Percentiles rank a stretch among this genome's conserved stretches.
Conservation (phyloP, 129 eudicot genomes). For the Flaveria robusta region DNA sequence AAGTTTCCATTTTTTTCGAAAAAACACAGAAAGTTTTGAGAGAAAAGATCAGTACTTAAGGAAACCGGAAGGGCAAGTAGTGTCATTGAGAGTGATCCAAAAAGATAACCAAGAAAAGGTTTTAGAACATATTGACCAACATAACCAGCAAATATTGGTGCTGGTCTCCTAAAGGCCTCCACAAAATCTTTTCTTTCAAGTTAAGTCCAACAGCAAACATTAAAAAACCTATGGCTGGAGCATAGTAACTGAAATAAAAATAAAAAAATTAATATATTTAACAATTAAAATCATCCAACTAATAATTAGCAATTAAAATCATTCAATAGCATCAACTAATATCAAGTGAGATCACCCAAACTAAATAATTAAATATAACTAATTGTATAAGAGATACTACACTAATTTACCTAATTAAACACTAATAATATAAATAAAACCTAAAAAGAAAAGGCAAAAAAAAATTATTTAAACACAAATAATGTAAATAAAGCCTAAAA, state of each 20-base stretch:
- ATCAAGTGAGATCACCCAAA: no score
- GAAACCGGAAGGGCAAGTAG: constrained; percentile 61
- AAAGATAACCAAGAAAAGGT: constrained; percentile 75
- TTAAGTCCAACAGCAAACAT: constrained; percentile 96
- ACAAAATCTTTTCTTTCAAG: constrained; percentile 77
- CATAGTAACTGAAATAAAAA: constrained; percentile 55
- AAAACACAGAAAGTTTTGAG: not conserved
- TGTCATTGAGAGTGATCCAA: constrained; percentile 59
- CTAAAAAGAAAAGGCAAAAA: no score
- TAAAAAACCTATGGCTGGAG: constrained; percentile 79
- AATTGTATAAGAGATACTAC: no score
- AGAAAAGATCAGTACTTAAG: constrained; percentile 42
- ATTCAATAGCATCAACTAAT: no score
- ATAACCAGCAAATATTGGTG: constrained; percentile 69
- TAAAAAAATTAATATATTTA: no score
- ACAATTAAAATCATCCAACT: no score
- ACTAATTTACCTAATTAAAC: no score
- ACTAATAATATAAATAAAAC: no score
- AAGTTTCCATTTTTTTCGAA: not conserved
- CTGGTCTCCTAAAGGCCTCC: constrained; percentile 79
- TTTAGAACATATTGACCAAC: constrained; percentile 77
- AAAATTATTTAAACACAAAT: no score
- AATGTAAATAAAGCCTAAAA: no score
- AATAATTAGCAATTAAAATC: no score
- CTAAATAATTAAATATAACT: no score